These are phyloP conservation scores for Fomes fomentarius DNA, from an alignment of 1,284 basidiomycete genomes.

Conservation along the genomic window DNA sequence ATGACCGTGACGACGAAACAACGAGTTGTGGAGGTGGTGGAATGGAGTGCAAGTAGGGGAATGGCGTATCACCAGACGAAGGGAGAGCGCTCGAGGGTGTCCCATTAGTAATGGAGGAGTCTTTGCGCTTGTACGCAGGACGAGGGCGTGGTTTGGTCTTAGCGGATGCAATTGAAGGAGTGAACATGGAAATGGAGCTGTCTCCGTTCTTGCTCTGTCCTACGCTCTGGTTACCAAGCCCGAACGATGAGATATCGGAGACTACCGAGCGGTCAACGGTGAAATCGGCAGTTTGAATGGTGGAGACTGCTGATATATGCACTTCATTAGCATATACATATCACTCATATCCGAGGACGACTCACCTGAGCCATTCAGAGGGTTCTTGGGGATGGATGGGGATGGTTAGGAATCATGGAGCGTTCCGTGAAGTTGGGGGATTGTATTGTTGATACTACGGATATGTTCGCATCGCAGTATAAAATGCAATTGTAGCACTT, in stretches of 20 bases:
- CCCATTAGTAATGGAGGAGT: slow-evolving; percentile 12
- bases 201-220: slow-evolving; percentile 10
- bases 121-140: slow-evolving; percentile 25
- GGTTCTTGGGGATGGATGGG: background rate
- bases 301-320: slow-evolving; percentile 3
- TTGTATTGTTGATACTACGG: slow-evolving; percentile 19
- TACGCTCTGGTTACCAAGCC: background rate
- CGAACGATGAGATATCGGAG: slow-evolving; percentile 19
- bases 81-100: slow-evolving; percentile 12
- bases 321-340: background rate
- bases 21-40: slow-evolving; percentile 1
- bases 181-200: slow-evolving; percentile 16
- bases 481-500: background rate
- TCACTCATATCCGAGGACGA: background rate
- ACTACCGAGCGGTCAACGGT: slow-evolving; percentile 8
- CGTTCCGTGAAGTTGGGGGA: slow-evolving; percentile 16
- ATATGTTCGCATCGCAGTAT: background rate
- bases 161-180: background rate
- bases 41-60: background rate
- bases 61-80: background rate
- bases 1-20: slow-evolving; percentile 1
- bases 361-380: slow-evolving; percentile 3
- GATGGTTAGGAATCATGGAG: background rate
- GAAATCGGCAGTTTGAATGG: slow-evolving; percentile 19
- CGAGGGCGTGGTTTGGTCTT: slow-evolving; percentile 24